Conservation (phyloP, 371 early-diverging fungal species). For the Actinomucor elegans region DNA sequence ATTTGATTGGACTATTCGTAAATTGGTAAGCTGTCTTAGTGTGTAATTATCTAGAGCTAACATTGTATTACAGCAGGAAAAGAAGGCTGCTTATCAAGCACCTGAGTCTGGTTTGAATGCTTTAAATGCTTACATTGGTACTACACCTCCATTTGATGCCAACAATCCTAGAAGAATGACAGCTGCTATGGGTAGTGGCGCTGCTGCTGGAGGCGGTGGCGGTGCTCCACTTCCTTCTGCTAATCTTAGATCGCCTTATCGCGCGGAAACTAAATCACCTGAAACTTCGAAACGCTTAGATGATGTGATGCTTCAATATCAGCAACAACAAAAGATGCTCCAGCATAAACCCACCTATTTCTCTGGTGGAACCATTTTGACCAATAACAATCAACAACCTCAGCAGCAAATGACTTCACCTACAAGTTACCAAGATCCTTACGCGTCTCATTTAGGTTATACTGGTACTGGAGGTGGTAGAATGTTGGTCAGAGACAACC, state of each 20-base stretch:
- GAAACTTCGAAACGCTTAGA: conserved; percentile 51
- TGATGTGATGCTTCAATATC: conserved; percentile 54
- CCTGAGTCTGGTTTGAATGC: conserved; percentile 7
- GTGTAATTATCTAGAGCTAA: not conserved
- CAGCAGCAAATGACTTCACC: conserved; percentile 10
- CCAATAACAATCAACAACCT: conserved; percentile 15
- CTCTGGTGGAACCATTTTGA: not conserved
- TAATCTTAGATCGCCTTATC: conserved; percentile 25
- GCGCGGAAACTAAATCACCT: conserved; percentile 44
- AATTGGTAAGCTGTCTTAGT: conserved; percentile 36
- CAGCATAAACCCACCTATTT: conserved; percentile 30
- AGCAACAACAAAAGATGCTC: conserved; percentile 45
- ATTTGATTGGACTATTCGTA: conserved; percentile 92
- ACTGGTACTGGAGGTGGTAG: conserved; percentile 36
- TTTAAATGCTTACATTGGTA: conserved; percentile 7
- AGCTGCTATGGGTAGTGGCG: conserved; percentile 15
- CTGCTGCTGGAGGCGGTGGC: conserved; percentile 6
- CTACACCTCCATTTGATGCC: conserved; percentile 14
- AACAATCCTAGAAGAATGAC: conserved; percentile 16
- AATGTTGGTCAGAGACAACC: conserved; percentile 36
- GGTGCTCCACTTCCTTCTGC: conserved; percentile 34
- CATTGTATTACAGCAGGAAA: conserved; percentile 31
- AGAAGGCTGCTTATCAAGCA: conserved; percentile 17
- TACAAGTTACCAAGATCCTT: conserved; percentile 21
- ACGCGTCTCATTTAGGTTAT: conserved; percentile 29